These are phyloP conservation scores for Pyrus bretschneideri DNA, from an alignment of 306 rosid genomes.

Conservation along the genomic window DNA sequence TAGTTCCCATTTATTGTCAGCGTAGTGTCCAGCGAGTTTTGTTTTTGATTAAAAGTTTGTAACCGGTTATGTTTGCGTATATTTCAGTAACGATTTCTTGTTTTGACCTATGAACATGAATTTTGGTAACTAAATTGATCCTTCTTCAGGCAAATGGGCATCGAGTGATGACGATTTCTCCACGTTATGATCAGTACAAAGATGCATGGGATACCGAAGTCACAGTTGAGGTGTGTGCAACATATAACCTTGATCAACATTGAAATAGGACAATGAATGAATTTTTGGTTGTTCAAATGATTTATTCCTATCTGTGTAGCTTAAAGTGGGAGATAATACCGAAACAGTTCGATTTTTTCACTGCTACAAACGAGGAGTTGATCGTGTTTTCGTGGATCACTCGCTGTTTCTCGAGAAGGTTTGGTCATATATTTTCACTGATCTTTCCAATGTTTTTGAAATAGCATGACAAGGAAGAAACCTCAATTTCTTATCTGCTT, in stretches of 20 bases:
- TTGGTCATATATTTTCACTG: not conserved
- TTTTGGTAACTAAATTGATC: not conserved
- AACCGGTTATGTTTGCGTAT: not conserved
- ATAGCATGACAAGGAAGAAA: not conserved
- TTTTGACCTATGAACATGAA: too few relatives aligned
- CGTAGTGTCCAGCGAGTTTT: too few relatives aligned
- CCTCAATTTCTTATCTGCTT: not conserved
- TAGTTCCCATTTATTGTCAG: too few relatives aligned
- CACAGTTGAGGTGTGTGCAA: conserved; percentile 32
- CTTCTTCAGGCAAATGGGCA: conserved; percentile 63
- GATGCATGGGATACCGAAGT: conserved; percentile 80
- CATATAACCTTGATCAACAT: not conserved
- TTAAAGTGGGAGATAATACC: conserved; percentile 40
- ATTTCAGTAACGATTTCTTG: too few relatives aligned
- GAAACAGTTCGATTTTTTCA: conserved; percentile 70
- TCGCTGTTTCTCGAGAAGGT: conserved; percentile 69
- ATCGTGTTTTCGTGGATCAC: conserved; percentile 73
- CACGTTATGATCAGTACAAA: conserved; percentile 78
- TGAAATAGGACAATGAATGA: not conserved
- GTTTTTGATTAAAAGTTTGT: too few relatives aligned
- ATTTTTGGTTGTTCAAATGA: conserved; percentile 3
- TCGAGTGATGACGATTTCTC: conserved; percentile 65
- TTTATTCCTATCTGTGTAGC: conserved; percentile 16
- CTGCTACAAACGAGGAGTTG: conserved; percentile 74
- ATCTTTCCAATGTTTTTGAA: not conserved